Evolutionary conservation across 345 rosid genomes (phyloP).

Genomic region (Aquilaria sinensis): DNA sequence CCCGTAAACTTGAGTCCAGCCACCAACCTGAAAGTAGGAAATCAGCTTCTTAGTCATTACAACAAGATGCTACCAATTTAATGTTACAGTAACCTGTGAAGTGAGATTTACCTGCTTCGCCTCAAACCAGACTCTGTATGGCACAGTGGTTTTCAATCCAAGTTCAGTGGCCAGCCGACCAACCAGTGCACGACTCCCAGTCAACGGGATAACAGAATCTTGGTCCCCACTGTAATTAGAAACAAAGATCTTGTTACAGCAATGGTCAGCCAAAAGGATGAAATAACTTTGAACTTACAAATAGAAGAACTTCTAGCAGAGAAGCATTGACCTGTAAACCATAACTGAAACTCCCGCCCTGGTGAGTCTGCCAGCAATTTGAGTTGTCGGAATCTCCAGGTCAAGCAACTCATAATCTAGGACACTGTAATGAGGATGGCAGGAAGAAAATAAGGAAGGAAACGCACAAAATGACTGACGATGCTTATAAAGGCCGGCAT

Average conservation of each 20-base stretch:
- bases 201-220: conserved; percentile 92
- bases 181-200: conserved; percentile 74
- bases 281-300: background rate
- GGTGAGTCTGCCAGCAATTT: conserved; percentile 50
- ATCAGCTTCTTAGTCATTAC: background rate
- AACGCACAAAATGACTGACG: no score
- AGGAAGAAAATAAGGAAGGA: background rate
- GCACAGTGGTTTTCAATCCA: conserved; percentile 50
- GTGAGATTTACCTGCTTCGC: conserved; percentile 62
- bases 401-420: conserved; percentile 76
- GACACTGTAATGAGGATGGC: conserved; percentile 35
- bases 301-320: background rate
- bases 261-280: background rate
- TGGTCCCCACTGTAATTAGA: conserved; percentile 74
- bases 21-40: conserved; percentile 60
- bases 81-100: background rate
- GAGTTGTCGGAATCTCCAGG: conserved; percentile 74
- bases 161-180: conserved; percentile 49
- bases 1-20: conserved; percentile 96
- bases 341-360: conserved; percentile 73
- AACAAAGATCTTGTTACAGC: conserved; percentile 3
- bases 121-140: conserved; percentile 88
- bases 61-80: background rate
- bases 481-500: no score
- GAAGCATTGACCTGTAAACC: conserved; percentile 66